These are phyloP conservation scores for Otatea glauca DNA, from an alignment of 176 grass and related monocot species.

Conservation along the genomic window DNA sequence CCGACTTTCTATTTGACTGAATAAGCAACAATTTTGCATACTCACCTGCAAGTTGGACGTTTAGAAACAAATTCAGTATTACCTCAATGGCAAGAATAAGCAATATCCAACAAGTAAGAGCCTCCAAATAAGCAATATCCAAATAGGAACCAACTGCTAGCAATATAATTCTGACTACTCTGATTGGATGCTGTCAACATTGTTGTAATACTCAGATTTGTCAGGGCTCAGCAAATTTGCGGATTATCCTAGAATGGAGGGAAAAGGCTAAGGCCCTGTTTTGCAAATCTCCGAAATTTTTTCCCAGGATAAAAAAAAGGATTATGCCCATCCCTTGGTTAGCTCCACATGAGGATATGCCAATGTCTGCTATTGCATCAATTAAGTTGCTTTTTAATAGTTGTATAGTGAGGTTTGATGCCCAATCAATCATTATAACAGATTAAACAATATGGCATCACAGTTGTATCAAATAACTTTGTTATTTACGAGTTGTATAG, in stretches of 20 bases:
- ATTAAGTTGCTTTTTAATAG: background rate
- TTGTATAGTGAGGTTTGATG: background rate
- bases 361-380: background rate
- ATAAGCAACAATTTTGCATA: conserved; percentile 81
- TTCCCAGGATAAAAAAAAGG: background rate
- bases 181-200: background rate
- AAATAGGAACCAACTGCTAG: background rate
- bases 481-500: background rate
- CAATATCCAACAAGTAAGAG: too few relatives aligned
- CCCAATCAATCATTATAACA: background rate
- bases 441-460: background rate
- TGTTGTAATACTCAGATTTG: background rate
- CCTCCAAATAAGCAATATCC: background rate
- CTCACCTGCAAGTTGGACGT: conserved; percentile 57
- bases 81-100: conserved; percentile 11
- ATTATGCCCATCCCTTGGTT: background rate
- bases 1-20: conserved; percentile 77
- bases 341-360: background rate
- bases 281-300: background rate
- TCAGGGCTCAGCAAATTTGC: background rate
- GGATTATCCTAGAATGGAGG: background rate
- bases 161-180: background rate
- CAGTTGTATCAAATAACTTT: background rate
- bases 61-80: conserved; percentile 30
- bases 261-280: background rate